Conservation (phyloP, 257 asterid genomes). For the Apocynum venetum region DNA sequence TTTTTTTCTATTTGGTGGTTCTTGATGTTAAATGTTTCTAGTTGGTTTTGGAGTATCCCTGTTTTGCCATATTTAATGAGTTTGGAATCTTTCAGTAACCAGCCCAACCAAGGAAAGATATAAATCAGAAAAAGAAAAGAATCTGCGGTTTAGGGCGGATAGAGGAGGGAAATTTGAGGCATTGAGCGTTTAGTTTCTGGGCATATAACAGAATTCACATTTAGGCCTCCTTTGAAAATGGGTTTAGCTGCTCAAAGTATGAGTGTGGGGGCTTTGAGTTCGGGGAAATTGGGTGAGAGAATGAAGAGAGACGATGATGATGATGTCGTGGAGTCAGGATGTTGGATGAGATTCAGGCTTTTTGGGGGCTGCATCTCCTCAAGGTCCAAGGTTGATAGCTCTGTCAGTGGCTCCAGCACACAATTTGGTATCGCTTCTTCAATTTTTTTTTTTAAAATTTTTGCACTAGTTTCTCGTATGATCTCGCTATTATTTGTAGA, state of each 20-base stretch:
- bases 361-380: constrained; percentile 63
- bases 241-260: constrained; percentile 43
- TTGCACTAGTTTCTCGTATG: neutral
- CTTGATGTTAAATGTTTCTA: neutral
- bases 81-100: constrained; percentile 32
- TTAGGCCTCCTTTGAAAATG: constrained; percentile 42
- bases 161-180: constrained; percentile 25
- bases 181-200: constrained; percentile 19
- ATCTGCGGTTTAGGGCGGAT: constrained; percentile 39
- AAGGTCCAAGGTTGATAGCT: constrained; percentile 61
- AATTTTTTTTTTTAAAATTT: neutral
- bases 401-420: constrained; percentile 54
- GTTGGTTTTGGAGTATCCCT: constrained; percentile 1
- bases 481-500: neutral
- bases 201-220: constrained; percentile 18
- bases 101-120: constrained; percentile 15
- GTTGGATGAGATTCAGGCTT: constrained; percentile 62
- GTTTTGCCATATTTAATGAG: constrained; percentile 36
- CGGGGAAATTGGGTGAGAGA: constrained; percentile 42
- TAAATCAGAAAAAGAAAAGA: constrained; percentile 21
- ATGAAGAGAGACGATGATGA: constrained; percentile 43
- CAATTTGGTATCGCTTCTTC: constrained; percentile 46
- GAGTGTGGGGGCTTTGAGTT: constrained; percentile 28
- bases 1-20: neutral
- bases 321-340: constrained; percentile 42